These are phyloP conservation scores for Tulasnella calospora DNA, from an alignment of 768 basidiomycete genomes.

Conservation along the genomic window DNA sequence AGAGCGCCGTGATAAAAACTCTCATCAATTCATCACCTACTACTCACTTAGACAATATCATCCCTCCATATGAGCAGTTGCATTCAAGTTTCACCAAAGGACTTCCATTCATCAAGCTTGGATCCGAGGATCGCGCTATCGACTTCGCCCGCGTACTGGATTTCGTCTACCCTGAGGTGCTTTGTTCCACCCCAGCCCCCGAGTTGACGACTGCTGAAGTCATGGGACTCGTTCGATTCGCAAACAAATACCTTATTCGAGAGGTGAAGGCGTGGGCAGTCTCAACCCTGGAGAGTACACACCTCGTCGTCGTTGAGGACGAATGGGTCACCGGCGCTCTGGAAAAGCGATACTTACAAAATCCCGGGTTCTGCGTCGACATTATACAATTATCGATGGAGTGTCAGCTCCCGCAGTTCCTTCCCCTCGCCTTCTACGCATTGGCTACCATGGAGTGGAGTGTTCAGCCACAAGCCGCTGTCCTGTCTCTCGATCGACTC, in stretches of 20 bases:
- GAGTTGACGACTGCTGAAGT: background rate
- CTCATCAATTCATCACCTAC: background rate
- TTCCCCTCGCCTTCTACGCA: constrained; percentile 11
- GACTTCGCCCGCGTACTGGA: background rate
- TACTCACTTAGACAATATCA: background rate
- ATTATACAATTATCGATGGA: background rate
- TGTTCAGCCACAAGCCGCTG: background rate
- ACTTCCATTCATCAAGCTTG: background rate
- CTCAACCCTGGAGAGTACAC: background rate
- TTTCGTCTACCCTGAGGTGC: background rate
- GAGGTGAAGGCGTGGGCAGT: background rate
- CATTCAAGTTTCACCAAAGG: background rate
- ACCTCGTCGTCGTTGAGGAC: background rate
- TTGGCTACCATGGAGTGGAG: background rate
- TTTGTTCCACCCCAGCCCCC: background rate
- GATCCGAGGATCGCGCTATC: background rate
- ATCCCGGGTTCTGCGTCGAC: background rate
- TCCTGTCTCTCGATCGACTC: background rate
- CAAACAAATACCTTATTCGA: background rate
- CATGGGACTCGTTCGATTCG: background rate
- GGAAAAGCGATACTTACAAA: background rate
- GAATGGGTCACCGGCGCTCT: background rate
- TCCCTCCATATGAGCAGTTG: background rate
- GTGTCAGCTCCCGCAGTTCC: background rate
- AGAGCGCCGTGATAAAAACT: background rate